Conservation (phyloP, 441 rosid species). For the Adansonia grandidieri region DNA sequence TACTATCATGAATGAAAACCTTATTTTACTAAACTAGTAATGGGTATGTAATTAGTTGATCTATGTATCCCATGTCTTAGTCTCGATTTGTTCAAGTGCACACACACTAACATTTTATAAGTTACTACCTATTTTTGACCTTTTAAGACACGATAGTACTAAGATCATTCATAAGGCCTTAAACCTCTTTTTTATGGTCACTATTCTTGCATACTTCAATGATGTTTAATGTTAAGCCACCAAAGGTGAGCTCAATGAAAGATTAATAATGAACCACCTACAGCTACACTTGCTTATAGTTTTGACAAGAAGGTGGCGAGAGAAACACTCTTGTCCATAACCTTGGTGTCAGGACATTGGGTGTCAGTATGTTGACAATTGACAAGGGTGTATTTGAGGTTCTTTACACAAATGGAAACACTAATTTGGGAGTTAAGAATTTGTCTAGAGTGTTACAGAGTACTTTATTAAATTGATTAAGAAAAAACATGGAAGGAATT, state of each 20-base stretch:
- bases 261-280: background rate
- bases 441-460: background rate
- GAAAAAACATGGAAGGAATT: background rate
- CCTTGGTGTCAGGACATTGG: background rate
- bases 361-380: too few species aligned
- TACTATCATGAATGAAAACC: too few species aligned
- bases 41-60: too few species aligned
- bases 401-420: background rate
- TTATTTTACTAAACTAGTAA: too few species aligned
- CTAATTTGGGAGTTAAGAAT: background rate
- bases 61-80: too few species aligned
- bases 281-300: background rate
- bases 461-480: too few species aligned
- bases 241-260: background rate
- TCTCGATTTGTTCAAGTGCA: too few species aligned
- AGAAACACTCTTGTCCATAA: background rate
- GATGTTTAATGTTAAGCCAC: background rate
- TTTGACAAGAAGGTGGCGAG: background rate
- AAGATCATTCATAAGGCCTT: too few species aligned
- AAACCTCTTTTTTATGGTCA: too few species aligned
- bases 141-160: too few species aligned
- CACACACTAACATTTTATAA: too few species aligned
- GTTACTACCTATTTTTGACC: too few species aligned
- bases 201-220: background rate
- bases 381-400: background rate